Base-by-base conservation (phyloP, 768 basidiomycete species). In the Udeniomyces megalosporus region DNA sequence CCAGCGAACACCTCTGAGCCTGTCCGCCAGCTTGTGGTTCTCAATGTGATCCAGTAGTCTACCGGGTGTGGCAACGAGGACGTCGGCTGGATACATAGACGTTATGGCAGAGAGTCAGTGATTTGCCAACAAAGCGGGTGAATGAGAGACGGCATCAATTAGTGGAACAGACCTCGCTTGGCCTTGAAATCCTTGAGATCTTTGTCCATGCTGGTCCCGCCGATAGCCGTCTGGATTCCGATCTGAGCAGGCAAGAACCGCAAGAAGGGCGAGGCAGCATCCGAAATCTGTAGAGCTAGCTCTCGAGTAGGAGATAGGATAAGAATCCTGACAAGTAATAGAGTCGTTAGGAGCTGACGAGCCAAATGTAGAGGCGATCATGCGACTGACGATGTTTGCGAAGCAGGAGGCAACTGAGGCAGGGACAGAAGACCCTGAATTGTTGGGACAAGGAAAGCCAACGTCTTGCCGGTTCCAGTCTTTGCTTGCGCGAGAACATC, bases 401-500 rank as follows among this genome's bases (percentile, higher is more conserved):
- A 35, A 0, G 47, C 34, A 15, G 68, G 51, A 3, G 69, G 70
- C 32, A 68, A 62, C 1, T 60, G 55, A 17, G 66, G 52, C 8
- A 68, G 56, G 22, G 58, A 60, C 29, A 74, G 42, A 38, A 75
- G 69, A 22, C 64, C 64, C 46, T 76, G 70, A 32, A 77, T 70
- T 1, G 74, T 63, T 0, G 76, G 76, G 29, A 77, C 61, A 45
- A 76, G 70, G 69, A 77, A 77, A 2, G 72, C 76, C 8, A 76
- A 61, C 26, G 76, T 77, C 74, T 75, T 75, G 72, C 82, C 83
- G 14, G 83, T 84, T 32, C 81, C 81, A 1, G 81, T 83, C 59
- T 72, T 71, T 44, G 71, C 71, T 66, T 74, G 69, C 28, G 60
- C 60, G 31, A 61, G 60, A 4, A 61, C 52, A 12, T 61, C 60